Conservation (phyloP, 1,284 basidiomycete genomes). For the Pseudozyma thailandica region DNA sequence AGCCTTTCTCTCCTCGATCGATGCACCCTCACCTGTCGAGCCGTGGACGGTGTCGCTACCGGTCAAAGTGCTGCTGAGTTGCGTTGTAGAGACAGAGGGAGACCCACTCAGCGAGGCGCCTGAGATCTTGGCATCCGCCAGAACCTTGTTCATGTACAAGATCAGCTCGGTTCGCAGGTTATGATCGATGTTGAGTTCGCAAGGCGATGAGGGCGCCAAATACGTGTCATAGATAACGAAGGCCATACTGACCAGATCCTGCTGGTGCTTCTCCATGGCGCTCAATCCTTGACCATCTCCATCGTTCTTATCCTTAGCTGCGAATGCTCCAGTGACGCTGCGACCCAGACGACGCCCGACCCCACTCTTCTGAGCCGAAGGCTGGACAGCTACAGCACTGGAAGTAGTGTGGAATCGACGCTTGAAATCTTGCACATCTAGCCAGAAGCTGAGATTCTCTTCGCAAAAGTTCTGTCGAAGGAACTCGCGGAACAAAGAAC, state of each 20-base stretch:
- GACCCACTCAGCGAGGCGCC: slow-evolving; percentile 17
- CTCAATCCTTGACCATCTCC: slow-evolving; percentile 43
- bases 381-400: slow-evolving; percentile 78
- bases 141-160: slow-evolving; percentile 80
- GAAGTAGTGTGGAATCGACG: slow-evolving; percentile 93
- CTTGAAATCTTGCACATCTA: slow-evolving; percentile 97
- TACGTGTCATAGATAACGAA: slow-evolving; percentile 95
- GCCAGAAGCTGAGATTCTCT: slow-evolving; percentile 96
- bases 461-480: slow-evolving; percentile 94
- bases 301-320: slow-evolving; percentile 27
- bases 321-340: slow-evolving; percentile 40
- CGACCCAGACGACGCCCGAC: slow-evolving; percentile 75
- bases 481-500: slow-evolving; percentile 92
- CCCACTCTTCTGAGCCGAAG: slow-evolving; percentile 26
- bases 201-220: slow-evolving; percentile 91
- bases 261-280: slow-evolving; percentile 96
- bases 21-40: slow-evolving; percentile 12
- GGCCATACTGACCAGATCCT: slow-evolving; percentile 90
- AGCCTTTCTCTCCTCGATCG: slow-evolving; percentile 74
- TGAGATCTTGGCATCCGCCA: slow-evolving; percentile 48
- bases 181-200: slow-evolving; percentile 98
- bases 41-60: slow-evolving; percentile 20
- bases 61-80: slow-evolving; percentile 15
- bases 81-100: slow-evolving; percentile 29
- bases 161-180: slow-evolving; percentile 92